phyloP scores from a whole-genome alignment of 2,329 filamentous ascomycete species.

The Dactylonectria estremocensis region DNA sequence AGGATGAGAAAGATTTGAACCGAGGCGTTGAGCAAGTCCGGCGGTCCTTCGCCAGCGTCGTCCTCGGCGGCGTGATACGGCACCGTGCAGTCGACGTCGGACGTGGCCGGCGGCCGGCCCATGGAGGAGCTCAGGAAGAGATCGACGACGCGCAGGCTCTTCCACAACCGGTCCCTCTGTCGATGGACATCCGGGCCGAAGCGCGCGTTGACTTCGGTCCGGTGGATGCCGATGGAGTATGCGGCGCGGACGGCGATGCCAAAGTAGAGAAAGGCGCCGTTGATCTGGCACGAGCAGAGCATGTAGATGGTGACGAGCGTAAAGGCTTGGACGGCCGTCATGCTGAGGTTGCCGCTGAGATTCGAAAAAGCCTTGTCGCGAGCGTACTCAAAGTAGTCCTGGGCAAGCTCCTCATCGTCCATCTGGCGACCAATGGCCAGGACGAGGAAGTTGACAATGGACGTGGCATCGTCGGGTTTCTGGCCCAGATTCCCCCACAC shows the following conservation, averaged over 20 bases:
- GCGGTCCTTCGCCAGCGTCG: constrained; percentile 56
- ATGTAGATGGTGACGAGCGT: constrained; percentile 68
- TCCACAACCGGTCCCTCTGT: constrained; percentile 67
- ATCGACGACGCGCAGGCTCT: constrained; percentile 67
- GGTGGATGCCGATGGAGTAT: constrained; percentile 68
- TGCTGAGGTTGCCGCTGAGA: constrained; percentile 63
- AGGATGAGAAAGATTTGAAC: constrained; percentile 68
- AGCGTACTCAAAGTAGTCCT: constrained; percentile 66
- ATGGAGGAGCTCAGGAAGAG: constrained; percentile 68
- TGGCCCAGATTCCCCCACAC: constrained; percentile 58
- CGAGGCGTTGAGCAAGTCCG: constrained; percentile 66
- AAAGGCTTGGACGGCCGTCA: constrained; percentile 66
- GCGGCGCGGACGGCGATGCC: constrained; percentile 68
- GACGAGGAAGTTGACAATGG: constrained; percentile 64
- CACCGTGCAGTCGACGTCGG: constrained; percentile 69
- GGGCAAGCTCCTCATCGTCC: constrained; percentile 58
- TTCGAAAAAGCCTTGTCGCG: constrained; percentile 61
- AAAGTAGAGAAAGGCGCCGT: constrained; percentile 69
- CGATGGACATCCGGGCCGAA: constrained; percentile 62
- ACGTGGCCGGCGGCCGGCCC: constrained; percentile 68
- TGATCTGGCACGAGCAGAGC: constrained; percentile 69
- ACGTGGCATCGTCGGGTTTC: constrained; percentile 55
- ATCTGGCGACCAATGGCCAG: constrained; percentile 65
- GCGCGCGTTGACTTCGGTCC: constrained; percentile 68
- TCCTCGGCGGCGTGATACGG: constrained; percentile 58